Conservation (phyloP, 768 basidiomycete genomes). For the Rhodotorula toruloides region DNA sequence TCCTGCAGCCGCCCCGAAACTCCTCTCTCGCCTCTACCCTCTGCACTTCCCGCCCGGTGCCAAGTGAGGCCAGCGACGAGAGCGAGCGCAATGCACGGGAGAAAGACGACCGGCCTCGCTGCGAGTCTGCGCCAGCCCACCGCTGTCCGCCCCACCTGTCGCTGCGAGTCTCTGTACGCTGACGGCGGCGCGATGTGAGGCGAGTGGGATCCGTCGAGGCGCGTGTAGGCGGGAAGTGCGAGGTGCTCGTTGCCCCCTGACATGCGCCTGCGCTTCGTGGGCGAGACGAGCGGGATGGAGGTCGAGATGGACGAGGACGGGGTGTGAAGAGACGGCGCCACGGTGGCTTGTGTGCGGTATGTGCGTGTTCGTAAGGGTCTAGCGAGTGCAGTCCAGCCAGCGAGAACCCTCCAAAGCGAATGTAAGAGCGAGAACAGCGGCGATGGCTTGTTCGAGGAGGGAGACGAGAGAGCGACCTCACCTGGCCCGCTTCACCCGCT, state of each 20-base stretch:
- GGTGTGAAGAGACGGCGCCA: no score
- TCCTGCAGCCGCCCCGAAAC: neutral
- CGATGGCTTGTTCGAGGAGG: no score
- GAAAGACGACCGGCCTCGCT: slow-evolving; percentile 6
- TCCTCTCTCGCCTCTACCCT: neutral
- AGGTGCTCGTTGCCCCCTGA: neutral
- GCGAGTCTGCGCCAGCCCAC: neutral
- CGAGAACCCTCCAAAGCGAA: no score
- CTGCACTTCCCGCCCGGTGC: neutral
- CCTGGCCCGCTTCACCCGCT: no score
- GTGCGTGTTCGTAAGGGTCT: no score
- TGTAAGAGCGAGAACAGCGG: no score
- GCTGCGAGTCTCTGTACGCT: neutral
- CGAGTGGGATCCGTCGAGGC: neutral
- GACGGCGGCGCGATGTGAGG: neutral
- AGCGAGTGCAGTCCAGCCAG: no score
- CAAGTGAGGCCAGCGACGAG: slow-evolving; percentile 1
- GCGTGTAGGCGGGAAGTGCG: neutral
- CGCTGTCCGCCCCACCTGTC: neutral
- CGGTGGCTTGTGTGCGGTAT: no score
- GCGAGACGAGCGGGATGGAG: neutral
- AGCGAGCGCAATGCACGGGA: slow-evolving; percentile 2
- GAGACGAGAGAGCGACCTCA: no score
- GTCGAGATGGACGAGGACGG: neutral
- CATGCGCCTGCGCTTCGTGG: neutral